A percentile compares a stretch with the other conserved stretches of the same genome.
Conservation (phyloP, 1,139 yeast genomes). For the Taphrina flavorubra region DNA sequence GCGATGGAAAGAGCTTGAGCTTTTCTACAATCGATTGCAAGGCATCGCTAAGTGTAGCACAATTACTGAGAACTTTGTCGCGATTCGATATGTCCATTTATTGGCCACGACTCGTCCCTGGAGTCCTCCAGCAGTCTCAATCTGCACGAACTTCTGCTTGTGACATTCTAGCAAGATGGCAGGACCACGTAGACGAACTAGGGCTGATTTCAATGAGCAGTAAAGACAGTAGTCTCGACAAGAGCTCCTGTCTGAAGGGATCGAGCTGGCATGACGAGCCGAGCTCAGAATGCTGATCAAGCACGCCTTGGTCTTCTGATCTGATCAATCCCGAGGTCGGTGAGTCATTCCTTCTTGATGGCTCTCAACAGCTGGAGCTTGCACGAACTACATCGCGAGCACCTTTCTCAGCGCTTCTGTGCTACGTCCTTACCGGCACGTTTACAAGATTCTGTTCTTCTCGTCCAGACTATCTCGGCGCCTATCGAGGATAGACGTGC, state of each 20-base stretch:
- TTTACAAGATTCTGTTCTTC: conserved; percentile 9
- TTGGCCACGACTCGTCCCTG: neutral
- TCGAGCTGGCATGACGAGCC: no score
- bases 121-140: no score
- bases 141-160: no score
- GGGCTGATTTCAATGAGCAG: neutral
- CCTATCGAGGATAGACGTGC: conserved; percentile 18
- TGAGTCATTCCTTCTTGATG: no score
- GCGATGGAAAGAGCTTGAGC: conserved; percentile 16
- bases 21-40: conserved; percentile 23
- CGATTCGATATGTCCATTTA: neutral
- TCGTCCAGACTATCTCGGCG: conserved; percentile 28
- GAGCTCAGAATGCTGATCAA: no score
- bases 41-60: neutral
- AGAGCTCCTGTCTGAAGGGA: neutral
- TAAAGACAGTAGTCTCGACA: neutral
- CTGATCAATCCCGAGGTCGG: no score
- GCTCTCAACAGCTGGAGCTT: no score
- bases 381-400: no score
- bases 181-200: neutral
- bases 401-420: no score
- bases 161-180: neutral
- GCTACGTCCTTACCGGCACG: neutral
- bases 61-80: neutral
- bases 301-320: no score